Evolutionary conservation across 176 grass and related monocot genomes (phyloP), one percentile per base, ranked within the genome.

Genomic region (Cocos nucifera): DNA sequence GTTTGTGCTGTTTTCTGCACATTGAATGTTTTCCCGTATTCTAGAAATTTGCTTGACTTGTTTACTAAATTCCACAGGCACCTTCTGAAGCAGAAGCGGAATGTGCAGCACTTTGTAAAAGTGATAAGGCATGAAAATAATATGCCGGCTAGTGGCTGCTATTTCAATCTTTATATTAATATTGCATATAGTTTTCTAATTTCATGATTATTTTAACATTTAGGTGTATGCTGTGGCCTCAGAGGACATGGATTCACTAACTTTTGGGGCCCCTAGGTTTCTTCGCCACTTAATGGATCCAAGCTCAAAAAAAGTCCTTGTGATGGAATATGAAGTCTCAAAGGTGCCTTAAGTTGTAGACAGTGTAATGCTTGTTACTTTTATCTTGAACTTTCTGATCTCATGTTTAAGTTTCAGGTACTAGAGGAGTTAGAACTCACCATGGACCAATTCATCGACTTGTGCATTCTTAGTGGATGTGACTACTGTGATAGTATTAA

Each of bases 371-470:
- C 58, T 22, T 18, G 57, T 3, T 74, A 75, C 21, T 21, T 21
- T 30, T 5, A 18, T 28, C 14, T 2, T 23, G 32, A 6, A 21
- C 54, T 2, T 16, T 23, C 21, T 27, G 17, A 44, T 65, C 30
- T 63, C 23, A 51, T 74, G 0, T 32, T 28, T 10, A 5, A 52
- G 53, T 83, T 72, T 54, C 67, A 96, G 91, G 91, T 96, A 77
- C 66, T 96, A 66, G 86, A 85, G 57, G 91, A 90, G 26, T 83
- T 96, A 67, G 72, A 63, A 82, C 61, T 96, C 25, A 82, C 80
- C 10, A 96, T 96, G 91, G 91, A 90, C 75, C 86, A 96, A 60
- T 96, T 96, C 69, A 75, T 87, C 54, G 91, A 96, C 63, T 75
- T 96, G 17, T 96, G 91, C 61, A 90, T 96, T 73, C 83, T 96